Conservation (phyloP, 2,329 filamentous ascomycete genomes). For the Talaromyces albobiverticillius region DNA sequence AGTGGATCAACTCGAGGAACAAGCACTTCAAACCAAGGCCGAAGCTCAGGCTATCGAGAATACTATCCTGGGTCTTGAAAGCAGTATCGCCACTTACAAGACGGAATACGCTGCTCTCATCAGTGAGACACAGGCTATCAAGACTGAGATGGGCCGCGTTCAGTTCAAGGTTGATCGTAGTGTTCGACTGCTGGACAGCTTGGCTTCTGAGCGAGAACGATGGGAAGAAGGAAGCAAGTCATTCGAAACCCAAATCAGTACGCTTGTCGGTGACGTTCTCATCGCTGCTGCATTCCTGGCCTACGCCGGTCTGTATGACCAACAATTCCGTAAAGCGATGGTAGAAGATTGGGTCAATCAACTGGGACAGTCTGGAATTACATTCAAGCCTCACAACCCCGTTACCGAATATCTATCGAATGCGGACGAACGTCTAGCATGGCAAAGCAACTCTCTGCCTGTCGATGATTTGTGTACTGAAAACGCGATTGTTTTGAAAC, state of each 20-base stretch:
- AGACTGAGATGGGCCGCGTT: slow-evolving; percentile 91
- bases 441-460: slow-evolving; percentile 91
- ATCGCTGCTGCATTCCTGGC: slow-evolving; percentile 96
- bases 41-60: slow-evolving; percentile 89
- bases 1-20: slow-evolving; percentile 79
- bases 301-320: slow-evolving; percentile 95
- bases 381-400: slow-evolving; percentile 89
- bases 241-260: slow-evolving; percentile 96
- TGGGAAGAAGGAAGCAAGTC: slow-evolving; percentile 98
- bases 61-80: slow-evolving; percentile 77
- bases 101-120: slow-evolving; percentile 92
- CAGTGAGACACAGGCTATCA: slow-evolving; percentile 96
- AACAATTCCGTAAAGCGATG: slow-evolving; percentile 97
- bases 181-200: slow-evolving; percentile 86
- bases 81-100: slow-evolving; percentile 93
- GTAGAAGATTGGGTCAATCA: slow-evolving; percentile 97
- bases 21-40: slow-evolving; percentile 87
- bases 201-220: slow-evolving; percentile 86
- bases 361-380: slow-evolving; percentile 85
- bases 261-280: slow-evolving; percentile 90
- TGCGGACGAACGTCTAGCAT: slow-evolving; percentile 88
- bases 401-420: slow-evolving; percentile 96
- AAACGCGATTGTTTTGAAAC: slow-evolving; percentile 94
- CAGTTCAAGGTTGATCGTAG: slow-evolving; percentile 98
- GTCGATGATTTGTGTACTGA: slow-evolving; percentile 98